Base-by-base conservation (phyloP, 2,329 filamentous ascomycete species). In the Alternaria dauci region DNA sequence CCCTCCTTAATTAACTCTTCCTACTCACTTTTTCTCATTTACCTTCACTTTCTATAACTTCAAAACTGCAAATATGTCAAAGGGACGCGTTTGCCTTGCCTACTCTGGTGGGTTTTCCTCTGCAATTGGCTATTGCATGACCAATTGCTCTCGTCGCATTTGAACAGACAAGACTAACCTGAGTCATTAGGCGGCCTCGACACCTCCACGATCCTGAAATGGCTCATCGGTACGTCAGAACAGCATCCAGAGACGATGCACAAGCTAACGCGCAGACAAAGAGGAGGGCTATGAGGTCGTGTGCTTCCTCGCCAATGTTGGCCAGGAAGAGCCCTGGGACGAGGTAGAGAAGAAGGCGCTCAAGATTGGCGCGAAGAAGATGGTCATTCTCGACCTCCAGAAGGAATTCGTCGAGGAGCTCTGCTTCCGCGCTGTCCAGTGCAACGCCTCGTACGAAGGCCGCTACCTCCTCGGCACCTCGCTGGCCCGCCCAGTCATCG, bases 351-450 rank as follows among this genome's bases (percentile, higher is more conserved):
- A 86, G 75, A 93, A 94, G 85, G 90, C 90, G 55, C 74, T 87
- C 65, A 86, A 86, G 79, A 86, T 92, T 65, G 90, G 90, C 72
- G 90, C 90, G 23, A 82, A 86, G 80, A 86, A 87, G 81, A 86
- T 89, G 78, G 79, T 84, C 75, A 81, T 86, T 59, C 80, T 83
- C 65, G 87, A 95, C 77, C 84, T 94, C 55, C 87, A 88, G 72
- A 84, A 84, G 70, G 89, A 92, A 80, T 94, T 95, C 73, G 87
- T 95, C 68, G 90, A 93, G 71, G 87, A 94, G 82, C 85, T 95
- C 44, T 90, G 89, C 83, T 94, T 89, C 86, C 89, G 87, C 53
- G 91, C 92, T 63, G 87, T 95, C 65, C 90, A 92, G 80, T 92
- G 88, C 81, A 87, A 86, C 70, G 84, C 84, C 65, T 76, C 78